These are phyloP conservation scores for Panaeolus cyanescens DNA, from an alignment of 768 basidiomycete species.

Conservation along the genomic window DNA sequence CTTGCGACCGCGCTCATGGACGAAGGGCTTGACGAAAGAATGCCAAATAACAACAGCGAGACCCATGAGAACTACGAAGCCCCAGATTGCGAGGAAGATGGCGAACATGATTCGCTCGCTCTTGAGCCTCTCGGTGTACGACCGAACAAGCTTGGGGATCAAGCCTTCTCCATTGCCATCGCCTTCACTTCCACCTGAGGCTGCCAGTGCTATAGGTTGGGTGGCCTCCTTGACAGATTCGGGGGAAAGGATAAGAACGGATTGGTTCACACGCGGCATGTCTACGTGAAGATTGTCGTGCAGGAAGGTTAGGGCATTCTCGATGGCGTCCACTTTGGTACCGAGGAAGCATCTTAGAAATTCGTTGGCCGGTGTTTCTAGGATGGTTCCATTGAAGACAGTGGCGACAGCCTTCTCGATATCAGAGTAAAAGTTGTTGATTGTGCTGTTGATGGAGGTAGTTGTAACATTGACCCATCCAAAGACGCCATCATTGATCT, in stretches of 20 bases:
- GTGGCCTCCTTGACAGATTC: constrained; percentile 71
- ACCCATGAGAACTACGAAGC: constrained; percentile 80
- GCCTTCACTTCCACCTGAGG: constrained; percentile 59
- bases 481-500: constrained; percentile 86
- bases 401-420: constrained; percentile 76
- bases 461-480: constrained; percentile 96
- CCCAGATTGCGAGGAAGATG: constrained; percentile 86
- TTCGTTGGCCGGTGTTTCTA: constrained; percentile 79
- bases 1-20: constrained; percentile 48
- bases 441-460: constrained; percentile 80
- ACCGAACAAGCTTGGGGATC: constrained; percentile 69
- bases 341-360: constrained; percentile 91
- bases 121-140: constrained; percentile 71
- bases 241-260: constrained; percentile 77
- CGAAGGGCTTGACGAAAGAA: constrained; percentile 51
- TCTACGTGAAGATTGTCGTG: constrained; percentile 83
- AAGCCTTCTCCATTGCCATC: constrained; percentile 52
- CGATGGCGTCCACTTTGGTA: constrained; percentile 85
- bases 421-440: constrained; percentile 85
- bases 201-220: constrained; percentile 80
- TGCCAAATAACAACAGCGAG: constrained; percentile 72
- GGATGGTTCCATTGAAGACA: constrained; percentile 83
- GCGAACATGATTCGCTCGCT: constrained; percentile 84
- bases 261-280: constrained; percentile 76
- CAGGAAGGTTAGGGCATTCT: constrained; percentile 88